phyloP scores from a whole-genome alignment of 441 rosid species.

The Gossypium schwendimanii region DNA sequence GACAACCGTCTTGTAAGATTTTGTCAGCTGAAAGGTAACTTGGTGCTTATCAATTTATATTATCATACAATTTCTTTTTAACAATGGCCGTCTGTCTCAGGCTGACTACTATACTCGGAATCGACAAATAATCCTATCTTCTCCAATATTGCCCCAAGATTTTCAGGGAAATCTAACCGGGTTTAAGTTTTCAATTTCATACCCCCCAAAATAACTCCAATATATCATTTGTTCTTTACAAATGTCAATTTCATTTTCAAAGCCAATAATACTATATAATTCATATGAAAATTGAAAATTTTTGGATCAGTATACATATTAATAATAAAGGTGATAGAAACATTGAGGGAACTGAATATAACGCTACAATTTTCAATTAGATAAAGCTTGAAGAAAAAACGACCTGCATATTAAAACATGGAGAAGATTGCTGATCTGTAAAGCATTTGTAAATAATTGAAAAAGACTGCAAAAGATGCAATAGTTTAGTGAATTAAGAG shows the following conservation, averaged over 20 bases:
- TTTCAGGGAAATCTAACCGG: too few relatives aligned
- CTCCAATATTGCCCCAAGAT: too few relatives aligned
- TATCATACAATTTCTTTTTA: not conserved
- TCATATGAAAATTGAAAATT: too few relatives aligned
- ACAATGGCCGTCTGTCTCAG: not conserved
- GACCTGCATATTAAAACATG: not conserved
- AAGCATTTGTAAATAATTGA: not conserved
- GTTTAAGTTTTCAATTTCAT: too few relatives aligned
- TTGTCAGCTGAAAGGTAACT: constrained; percentile 20
- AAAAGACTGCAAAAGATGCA: not conserved
- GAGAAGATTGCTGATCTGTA: constrained; percentile 19
- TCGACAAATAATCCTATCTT: not conserved
- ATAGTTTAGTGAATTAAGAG: not conserved
- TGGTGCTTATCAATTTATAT: constrained; percentile 17
- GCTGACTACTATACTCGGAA: not conserved
- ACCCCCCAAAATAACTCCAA: too few relatives aligned
- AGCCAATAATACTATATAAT: too few relatives aligned
- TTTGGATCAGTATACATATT: too few relatives aligned
- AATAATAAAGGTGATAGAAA: too few relatives aligned
- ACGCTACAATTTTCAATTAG: too few relatives aligned
- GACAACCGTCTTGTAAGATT: not conserved
- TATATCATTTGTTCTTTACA: too few relatives aligned
- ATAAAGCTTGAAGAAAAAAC: not conserved
- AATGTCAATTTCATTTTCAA: too few relatives aligned
- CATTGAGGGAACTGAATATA: too few relatives aligned